Conservation (phyloP, 2,329 filamentous ascomycete species). For the Arthrobotrys megalospora region DNA sequence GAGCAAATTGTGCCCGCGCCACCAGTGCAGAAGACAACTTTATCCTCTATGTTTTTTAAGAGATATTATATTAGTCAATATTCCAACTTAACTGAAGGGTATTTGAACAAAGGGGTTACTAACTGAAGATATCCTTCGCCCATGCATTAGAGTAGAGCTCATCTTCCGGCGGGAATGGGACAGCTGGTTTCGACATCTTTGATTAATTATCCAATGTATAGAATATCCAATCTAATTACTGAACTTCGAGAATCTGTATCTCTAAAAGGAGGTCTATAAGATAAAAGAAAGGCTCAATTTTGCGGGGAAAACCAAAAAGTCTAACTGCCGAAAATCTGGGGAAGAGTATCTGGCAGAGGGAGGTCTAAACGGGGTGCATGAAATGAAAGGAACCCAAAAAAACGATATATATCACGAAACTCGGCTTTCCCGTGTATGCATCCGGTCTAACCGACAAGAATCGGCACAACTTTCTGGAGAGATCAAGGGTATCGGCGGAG, state of each 20-base stretch:
- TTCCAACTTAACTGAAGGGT: too few relatives aligned
- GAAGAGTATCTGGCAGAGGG: not conserved
- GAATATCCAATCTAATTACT: not conserved
- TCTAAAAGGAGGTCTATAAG: not conserved
- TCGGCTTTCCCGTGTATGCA: slow-evolving; percentile 32
- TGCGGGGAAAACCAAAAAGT: not conserved
- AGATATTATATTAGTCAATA: not conserved
- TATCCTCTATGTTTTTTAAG: slow-evolving; percentile 75
- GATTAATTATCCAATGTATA: not conserved
- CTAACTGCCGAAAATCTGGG: not conserved
- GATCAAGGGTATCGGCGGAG: slow-evolving; percentile 34
- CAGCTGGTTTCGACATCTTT: slow-evolving; percentile 45
- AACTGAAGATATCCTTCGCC: slow-evolving; percentile 63
- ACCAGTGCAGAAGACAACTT: slow-evolving; percentile 94
- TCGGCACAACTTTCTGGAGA: slow-evolving; percentile 13
- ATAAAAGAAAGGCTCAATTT: not conserved
- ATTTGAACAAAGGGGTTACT: slow-evolving; percentile 2
- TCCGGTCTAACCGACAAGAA: slow-evolving; percentile 33
- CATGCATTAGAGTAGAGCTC: slow-evolving; percentile 62
- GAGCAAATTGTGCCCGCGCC: slow-evolving; percentile 92
- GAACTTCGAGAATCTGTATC: not conserved
- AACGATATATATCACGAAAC: slow-evolving; percentile 7
- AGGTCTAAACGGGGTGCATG: not conserved
- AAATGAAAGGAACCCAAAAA: not conserved
- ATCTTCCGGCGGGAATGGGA: slow-evolving; percentile 51